Base-by-base conservation (phyloP, 768 basidiomycete genomes). In the Thelephora ganbajun region DNA sequence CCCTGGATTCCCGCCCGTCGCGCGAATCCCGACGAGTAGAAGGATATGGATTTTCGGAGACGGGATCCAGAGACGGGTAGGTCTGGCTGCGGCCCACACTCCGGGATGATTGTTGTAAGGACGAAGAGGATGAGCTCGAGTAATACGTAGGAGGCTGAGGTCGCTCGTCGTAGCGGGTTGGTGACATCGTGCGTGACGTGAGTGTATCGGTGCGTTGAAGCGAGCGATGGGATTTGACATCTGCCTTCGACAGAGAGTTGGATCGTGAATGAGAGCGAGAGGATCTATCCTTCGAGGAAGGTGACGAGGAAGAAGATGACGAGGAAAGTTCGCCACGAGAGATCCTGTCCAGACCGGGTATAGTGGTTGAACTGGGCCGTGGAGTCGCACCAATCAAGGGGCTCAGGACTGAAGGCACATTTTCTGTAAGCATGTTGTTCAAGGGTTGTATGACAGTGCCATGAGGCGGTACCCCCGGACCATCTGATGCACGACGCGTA, bases 361-460 rank as follows among this genome's bases (percentile, higher is more conserved):
- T 41, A 9, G 9, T 18, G 14, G 39, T 41, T 7, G 39, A 41
- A 22, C 39, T 46, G 26, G 54, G 48, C 30, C 61, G 51, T 12
- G 54, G 12, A 1, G 54, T 48, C 6, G 59, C 49, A 35, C 59
- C 48, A 4, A 54, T 46, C 22, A 50, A 51, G 3, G 61, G 50
- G 11, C 26, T 46, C 20, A 63, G 33, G 6, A 53, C 56, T 33
- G 34, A 54, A 33, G 56, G 35, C 35, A 62, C 7, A 42, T 62
- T 61, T 9, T 64, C 64, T 19, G 59, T 35, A 7, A 41, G 39
- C 26, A 41, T 41, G 22, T 2, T 4, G 12, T 14, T 18, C 14
- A 16, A 41, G 39, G 39, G 39, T 11, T 6, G 39, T 16, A 41
- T 41, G 9, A 22, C 39, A 14, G 39, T 9, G 39, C 14, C 9